These are phyloP conservation scores for Pachysandra terminalis DNA, from an alignment of 164 flowering plant genomes.

Conservation along the genomic window DNA sequence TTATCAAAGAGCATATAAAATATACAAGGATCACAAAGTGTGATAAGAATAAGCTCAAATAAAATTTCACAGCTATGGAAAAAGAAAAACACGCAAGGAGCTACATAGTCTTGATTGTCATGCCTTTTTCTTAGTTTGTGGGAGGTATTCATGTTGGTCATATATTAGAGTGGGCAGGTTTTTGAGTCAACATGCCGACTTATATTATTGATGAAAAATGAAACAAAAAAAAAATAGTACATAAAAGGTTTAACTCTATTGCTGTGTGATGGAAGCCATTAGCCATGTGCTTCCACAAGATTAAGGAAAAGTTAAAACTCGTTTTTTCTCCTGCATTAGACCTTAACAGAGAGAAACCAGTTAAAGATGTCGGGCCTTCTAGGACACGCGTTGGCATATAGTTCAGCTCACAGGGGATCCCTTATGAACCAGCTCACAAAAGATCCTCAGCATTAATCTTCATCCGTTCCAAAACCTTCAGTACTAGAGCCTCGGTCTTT, in stretches of 20 bases:
- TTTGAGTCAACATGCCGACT: too few relatives aligned
- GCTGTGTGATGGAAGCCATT: not conserved
- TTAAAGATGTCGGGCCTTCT: not conserved
- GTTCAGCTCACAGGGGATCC: too few relatives aligned
- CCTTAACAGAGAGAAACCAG: too few relatives aligned
- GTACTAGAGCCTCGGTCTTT: conserved; percentile 40
- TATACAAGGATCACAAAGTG: too few relatives aligned
- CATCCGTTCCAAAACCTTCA: conserved; percentile 43
- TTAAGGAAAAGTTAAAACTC: not conserved
- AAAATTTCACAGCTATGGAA: too few relatives aligned
- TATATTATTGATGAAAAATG: not conserved
- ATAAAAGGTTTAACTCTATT: not conserved
- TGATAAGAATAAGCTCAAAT: too few relatives aligned
- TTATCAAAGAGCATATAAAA: too few relatives aligned
- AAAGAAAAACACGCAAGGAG: too few relatives aligned
- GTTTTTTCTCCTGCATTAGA: not conserved
- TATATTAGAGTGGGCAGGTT: not conserved
- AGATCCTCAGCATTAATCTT: conserved; percentile 26
- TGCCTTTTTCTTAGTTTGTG: not conserved
- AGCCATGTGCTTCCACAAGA: conserved; percentile 6
- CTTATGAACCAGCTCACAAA: too few relatives aligned
- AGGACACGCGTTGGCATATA: too few relatives aligned
- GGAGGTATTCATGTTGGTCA: too few relatives aligned
- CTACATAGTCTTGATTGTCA: not conserved
- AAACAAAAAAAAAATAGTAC: not conserved